Conservation (phyloP, 2,329 filamentous ascomycete species). For the Diaporthe citriasiana region DNA sequence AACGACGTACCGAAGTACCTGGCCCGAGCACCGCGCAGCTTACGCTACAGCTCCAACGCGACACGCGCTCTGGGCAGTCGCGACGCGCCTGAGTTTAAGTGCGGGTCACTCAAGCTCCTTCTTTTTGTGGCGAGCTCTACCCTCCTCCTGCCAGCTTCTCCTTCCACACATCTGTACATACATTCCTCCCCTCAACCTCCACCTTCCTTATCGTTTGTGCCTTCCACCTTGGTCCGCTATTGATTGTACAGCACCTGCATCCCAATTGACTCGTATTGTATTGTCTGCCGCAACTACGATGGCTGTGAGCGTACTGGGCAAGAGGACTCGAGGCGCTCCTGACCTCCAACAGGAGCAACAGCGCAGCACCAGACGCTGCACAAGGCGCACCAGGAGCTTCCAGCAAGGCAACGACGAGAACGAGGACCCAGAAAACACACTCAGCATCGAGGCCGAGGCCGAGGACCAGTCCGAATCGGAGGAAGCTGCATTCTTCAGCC, state of each 20-base stretch:
- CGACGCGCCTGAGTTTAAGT: slow-evolving; percentile 31
- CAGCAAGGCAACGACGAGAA: slow-evolving; percentile 75
- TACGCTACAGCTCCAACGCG: neutral
- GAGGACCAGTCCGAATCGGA: slow-evolving; percentile 56
- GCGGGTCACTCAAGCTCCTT: slow-evolving; percentile 19
- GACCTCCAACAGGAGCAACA: slow-evolving; percentile 49
- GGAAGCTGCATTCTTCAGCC: slow-evolving; percentile 50
- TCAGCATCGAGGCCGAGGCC: slow-evolving; percentile 61
- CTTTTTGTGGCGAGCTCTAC: neutral
- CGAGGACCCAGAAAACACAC: slow-evolving; percentile 64
- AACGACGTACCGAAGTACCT: slow-evolving; percentile 15
- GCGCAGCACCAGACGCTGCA: slow-evolving; percentile 61
- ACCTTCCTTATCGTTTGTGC: slow-evolving; percentile 17
- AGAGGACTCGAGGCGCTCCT: slow-evolving; percentile 48
- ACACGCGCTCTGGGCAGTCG: slow-evolving; percentile 27
- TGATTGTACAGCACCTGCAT: neutral
- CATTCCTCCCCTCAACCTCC: neutral
- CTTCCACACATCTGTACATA: slow-evolving; percentile 11
- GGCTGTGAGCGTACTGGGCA: slow-evolving; percentile 49
- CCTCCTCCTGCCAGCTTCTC: neutral
- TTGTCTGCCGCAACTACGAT: slow-evolving; percentile 44
- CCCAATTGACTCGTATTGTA: slow-evolving; percentile 18
- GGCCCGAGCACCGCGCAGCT: slow-evolving; percentile 8
- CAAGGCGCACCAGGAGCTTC: slow-evolving; percentile 51
- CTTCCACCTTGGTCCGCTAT: slow-evolving; percentile 38